A percentile compares a stretch with the other conserved stretches of the same genome.
Conservation (phyloP, 257 asterid genomes). For the Lycium ferocissimum region DNA sequence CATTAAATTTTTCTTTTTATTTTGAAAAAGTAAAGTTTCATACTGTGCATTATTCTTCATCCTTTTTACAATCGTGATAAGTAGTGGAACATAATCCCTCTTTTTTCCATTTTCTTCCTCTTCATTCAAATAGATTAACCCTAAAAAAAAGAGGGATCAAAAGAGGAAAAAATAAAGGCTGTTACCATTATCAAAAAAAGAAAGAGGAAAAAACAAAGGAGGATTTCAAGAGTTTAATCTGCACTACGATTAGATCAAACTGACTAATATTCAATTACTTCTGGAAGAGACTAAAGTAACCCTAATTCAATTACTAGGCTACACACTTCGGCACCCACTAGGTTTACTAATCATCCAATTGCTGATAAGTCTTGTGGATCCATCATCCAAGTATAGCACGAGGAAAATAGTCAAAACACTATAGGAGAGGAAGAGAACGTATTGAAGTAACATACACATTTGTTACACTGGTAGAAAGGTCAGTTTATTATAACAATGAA, state of each 20-base stretch:
- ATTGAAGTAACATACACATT: not conserved
- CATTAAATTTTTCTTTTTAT: no score
- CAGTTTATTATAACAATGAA: conserved; percentile 41
- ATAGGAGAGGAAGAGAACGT: not conserved
- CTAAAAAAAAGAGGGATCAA: not conserved
- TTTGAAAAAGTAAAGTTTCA: no score
- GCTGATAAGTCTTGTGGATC: not conserved
- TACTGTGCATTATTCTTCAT: not conserved
- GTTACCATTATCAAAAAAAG: not conserved
- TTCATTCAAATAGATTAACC: not conserved
- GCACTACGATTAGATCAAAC: not conserved
- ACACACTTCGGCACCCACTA: not conserved
- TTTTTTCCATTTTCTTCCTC: not conserved
- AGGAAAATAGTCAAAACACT: not conserved
- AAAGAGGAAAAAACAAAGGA: not conserved
- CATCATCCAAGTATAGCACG: not conserved
- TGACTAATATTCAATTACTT: not conserved
- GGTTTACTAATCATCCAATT: not conserved
- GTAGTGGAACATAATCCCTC: not conserved
- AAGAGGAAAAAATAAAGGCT: not conserved
- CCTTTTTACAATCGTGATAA: not conserved
- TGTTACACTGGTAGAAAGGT: not conserved
- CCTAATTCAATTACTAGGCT: not conserved
- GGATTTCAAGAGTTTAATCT: not conserved
- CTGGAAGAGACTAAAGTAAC: not conserved